Percentiles rank a stretch among this genome's conserved stretches.
These are phyloP conservation scores for Dianthus caryophyllus DNA, from an alignment of 148 eudicot genomes.

Conservation along the genomic window DNA sequence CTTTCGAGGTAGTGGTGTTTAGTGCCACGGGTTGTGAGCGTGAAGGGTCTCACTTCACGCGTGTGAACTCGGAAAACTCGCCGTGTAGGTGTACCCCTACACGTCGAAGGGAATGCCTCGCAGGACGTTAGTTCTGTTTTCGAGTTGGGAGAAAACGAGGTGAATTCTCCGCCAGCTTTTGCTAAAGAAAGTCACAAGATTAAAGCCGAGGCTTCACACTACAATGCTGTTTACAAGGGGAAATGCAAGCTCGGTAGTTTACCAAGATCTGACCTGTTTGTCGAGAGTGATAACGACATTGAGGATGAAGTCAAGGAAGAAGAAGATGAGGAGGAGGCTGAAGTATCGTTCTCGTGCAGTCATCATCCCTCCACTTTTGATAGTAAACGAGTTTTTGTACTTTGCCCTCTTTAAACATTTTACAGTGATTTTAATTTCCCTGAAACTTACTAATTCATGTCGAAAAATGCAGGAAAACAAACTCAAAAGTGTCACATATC, in stretches of 20 bases:
- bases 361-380: too few relatives aligned
- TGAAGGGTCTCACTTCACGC: constrained; percentile 13
- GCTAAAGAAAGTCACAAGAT: not conserved
- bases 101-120: not conserved
- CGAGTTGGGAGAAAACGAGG: not conserved
- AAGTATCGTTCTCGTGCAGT: not conserved
- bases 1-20: constrained; percentile 14
- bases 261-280: not conserved
- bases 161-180: not conserved
- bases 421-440: too few relatives aligned
- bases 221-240: not conserved
- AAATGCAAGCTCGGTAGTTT: not conserved
- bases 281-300: not conserved
- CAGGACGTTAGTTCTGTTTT: not conserved
- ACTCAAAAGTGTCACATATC: constrained; percentile 2
- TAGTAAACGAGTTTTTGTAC: too few relatives aligned
- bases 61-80: not conserved
- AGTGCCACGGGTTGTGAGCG: constrained; percentile 13
- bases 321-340: not conserved
- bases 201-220: not conserved
- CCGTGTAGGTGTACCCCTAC: constrained; percentile 1
- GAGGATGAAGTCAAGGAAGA: not conserved
- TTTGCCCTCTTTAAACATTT: too few relatives aligned
- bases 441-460: not conserved
- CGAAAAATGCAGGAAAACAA: constrained; percentile 12